These are phyloP conservation scores for Cyberlindnera mycetangii DNA, from an alignment of 805 yeast genomes.

Conservation along the genomic window DNA sequence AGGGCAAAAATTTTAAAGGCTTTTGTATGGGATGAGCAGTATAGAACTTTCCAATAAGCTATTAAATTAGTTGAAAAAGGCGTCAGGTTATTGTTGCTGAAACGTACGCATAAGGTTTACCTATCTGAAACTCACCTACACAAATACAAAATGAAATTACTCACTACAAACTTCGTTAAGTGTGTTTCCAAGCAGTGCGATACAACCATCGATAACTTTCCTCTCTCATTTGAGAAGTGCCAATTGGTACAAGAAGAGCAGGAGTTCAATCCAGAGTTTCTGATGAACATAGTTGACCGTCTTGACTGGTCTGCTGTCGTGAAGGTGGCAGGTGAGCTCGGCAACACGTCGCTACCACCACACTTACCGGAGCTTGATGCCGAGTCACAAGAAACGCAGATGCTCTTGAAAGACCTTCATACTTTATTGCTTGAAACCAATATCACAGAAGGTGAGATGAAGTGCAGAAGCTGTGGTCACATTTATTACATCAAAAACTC, in stretches of 20 bases:
- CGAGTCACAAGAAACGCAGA: conserved; percentile 38
- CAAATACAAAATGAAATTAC: conserved; percentile 63
- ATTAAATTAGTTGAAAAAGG: no score
- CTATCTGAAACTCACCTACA: background rate
- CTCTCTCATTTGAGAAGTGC: conserved; percentile 67
- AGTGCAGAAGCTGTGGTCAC: conserved; percentile 82
- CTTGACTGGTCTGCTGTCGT: conserved; percentile 87
- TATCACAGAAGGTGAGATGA: conserved; percentile 85
- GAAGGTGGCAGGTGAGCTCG: conserved; percentile 68
- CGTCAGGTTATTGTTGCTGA: no score
- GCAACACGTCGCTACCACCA: conserved; percentile 55
- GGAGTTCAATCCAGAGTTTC: conserved; percentile 81
- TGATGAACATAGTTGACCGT: conserved; percentile 71
- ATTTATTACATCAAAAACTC: conserved; percentile 87
- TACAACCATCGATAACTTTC: conserved; percentile 71
- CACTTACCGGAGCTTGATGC: conserved; percentile 48
- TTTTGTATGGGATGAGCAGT: no score
- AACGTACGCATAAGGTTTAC: background rate
- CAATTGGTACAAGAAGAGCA: conserved; percentile 66
- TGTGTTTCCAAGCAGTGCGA: conserved; percentile 88
- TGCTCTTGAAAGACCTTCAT: conserved; percentile 72
- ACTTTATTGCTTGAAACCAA: conserved; percentile 78
- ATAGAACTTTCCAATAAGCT: no score
- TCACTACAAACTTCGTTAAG: conserved; percentile 94
- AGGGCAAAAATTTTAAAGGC: no score